Evolutionary conservation across 805 yeast species (phyloP).

Genomic region (Clavispora phyllophila): DNA sequence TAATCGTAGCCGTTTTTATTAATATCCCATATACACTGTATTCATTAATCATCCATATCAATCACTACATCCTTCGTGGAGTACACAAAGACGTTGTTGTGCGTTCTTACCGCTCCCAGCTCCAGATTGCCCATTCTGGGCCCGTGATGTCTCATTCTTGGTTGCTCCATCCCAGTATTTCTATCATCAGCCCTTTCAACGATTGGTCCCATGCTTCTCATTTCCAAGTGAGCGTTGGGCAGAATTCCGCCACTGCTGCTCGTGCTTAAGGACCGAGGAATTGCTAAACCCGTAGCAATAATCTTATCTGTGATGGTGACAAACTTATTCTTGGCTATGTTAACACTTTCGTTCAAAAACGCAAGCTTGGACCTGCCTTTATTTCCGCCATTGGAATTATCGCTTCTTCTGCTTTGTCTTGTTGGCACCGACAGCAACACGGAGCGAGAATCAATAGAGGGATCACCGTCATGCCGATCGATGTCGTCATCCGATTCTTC

Average conservation of each 20-base stretch:
- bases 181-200: not conserved
- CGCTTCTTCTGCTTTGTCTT: not conserved
- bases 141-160: not conserved
- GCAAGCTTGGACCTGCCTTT: not conserved
- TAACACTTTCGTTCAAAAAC: not conserved
- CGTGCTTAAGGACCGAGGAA: conserved; percentile 45
- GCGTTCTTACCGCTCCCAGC: conserved; percentile 3
- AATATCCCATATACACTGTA: no score
- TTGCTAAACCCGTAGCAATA: conserved; percentile 54
- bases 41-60: no score
- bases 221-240: not conserved
- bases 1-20: no score
- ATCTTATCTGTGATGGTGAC: conserved; percentile 47
- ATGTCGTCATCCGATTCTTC: conserved; percentile 19
- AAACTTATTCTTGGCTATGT: conserved; percentile 27
- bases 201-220: not conserved
- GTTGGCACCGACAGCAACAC: not conserved
- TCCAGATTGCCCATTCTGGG: not conserved
- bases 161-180: not conserved
- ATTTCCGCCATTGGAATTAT: not conserved
- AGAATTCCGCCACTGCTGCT: conserved; percentile 6
- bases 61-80: conserved; percentile 33
- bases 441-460: not conserved
- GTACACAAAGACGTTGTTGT: conserved; percentile 36
- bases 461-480: not conserved